Evolutionary conservation across 371 early-diverging fungal genomes (phyloP), one percentile per base, ranked within the genome.

Genomic region (Mortierella sp.): DNA sequence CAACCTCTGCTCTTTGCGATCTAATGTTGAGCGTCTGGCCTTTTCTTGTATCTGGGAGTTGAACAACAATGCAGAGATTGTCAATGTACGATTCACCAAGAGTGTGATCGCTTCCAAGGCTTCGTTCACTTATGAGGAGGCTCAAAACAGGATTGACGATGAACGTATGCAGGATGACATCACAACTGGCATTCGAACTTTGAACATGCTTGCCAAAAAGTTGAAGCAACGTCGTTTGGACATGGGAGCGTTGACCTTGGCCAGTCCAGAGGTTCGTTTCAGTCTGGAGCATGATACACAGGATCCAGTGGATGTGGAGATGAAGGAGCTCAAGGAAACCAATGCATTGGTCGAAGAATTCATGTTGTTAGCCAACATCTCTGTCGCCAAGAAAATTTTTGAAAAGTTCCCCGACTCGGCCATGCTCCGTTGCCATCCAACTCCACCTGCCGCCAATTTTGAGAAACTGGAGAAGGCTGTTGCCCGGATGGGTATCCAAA

Each of bases 311-410:
- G 95, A 95, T 80, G 67, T 74, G 64, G 95, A 95, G 75, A 83
- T 94, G 89, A 95, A 97, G 84, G 95, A 95, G 70, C 83, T 95
- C 46, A 94, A 95, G 83, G 98, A 97, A 63, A 95, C 99, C 1
- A 98, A 99, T 75, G 92, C 92, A 1, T 85, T 99, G 12, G 96
- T 99, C 28, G 99, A 99, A 84, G 99, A 99, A 83, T 98, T 99
- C 81, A 99, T 99, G 99, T 86, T 99, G 57, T 85, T 99, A 23
- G 99, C 99, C 48, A 99, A 99, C 81, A 96, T 97, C 64, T 92
- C 93, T 56, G 99, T 99, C 0, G 99, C 99, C 0, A 83, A 91
- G 72, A 94, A 95, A 75, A 96, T 99, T 37, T 88, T 87, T 70
- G 81, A 87, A 50, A 82, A 89, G 60, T 96, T 93, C 83, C 97